Conservation (phyloP, 2,329 filamentous ascomycete genomes). For the Raffaelea deltoideospora region DNA sequence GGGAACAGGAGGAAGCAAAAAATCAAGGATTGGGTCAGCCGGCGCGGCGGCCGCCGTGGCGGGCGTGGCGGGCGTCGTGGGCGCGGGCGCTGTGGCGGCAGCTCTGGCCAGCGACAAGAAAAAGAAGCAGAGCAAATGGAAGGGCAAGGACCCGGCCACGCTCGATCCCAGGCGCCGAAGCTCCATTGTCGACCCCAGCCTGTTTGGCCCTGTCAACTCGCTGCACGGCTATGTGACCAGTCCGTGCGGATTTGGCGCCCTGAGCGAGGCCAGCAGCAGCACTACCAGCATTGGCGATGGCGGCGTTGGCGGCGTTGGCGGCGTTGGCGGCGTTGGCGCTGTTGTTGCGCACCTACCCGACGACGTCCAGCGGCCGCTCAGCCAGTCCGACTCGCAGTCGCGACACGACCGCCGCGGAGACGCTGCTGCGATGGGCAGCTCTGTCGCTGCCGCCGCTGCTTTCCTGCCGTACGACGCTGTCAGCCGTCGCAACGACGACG, state of each 20-base stretch:
- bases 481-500: not conserved
- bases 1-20: too few species aligned
- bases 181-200: constrained; percentile 39
- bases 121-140: too few species aligned
- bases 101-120: too few species aligned
- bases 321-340: too few species aligned
- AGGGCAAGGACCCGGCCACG: too few species aligned
- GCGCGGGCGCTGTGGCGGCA: not conserved
- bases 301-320: not conserved
- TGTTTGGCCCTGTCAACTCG: constrained; percentile 48
- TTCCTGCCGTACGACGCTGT: not conserved
- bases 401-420: not conserved
- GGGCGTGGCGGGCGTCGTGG: not conserved
- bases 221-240: constrained; percentile 38
- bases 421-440: not conserved
- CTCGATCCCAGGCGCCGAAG: constrained; percentile 18
- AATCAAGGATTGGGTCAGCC: too few species aligned
- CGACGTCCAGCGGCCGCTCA: constrained; percentile 6
- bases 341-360: too few species aligned
- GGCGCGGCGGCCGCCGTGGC: not conserved
- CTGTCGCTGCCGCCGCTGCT: not conserved
- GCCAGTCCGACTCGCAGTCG: constrained; percentile 7
- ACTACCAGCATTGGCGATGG: not conserved
- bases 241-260: constrained; percentile 38
- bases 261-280: constrained; percentile 12